phyloP scores from a whole-genome alignment of 768 basidiomycete species.

The Termitomyces sp. region DNA sequence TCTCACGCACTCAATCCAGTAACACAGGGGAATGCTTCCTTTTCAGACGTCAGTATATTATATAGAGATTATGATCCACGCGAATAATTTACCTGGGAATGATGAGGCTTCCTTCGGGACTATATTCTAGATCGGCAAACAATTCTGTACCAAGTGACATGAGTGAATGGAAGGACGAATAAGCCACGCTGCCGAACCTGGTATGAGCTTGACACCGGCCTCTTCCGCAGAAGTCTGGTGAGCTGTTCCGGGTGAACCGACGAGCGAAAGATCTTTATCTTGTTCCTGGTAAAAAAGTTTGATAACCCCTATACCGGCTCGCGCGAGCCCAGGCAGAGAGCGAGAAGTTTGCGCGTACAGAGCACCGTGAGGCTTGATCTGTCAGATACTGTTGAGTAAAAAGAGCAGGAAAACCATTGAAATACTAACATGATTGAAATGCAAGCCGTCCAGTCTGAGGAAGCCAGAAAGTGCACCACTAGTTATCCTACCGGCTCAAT shows the following conservation, averaged over 20 bases:
- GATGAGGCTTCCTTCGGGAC: constrained; percentile 49
- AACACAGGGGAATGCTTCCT: constrained; percentile 52
- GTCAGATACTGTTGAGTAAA: background rate
- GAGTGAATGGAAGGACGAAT: background rate
- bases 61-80: background rate
- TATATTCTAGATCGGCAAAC: constrained; percentile 67
- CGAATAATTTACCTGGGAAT: constrained; percentile 47
- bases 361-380: constrained; percentile 64
- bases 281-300: constrained; percentile 39
- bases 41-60: background rate
- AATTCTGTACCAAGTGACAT: constrained; percentile 39
- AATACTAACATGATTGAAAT: constrained; percentile 47
- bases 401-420: too few species aligned
- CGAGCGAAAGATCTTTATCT: constrained; percentile 43
- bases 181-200: constrained; percentile 33
- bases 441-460: constrained; percentile 47
- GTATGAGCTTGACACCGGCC: constrained; percentile 55
- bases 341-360: constrained; percentile 59
- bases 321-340: constrained; percentile 51
- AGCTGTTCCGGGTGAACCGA: constrained; percentile 61
- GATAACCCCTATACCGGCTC: constrained; percentile 51
- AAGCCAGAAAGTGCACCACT: constrained; percentile 61
- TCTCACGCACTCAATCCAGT: constrained; percentile 34
- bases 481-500: constrained; percentile 46
- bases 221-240: constrained; percentile 58